These are phyloP conservation scores for Erythrophleum fordii DNA, from an alignment of 306 rosid species.

Conservation along the genomic window DNA sequence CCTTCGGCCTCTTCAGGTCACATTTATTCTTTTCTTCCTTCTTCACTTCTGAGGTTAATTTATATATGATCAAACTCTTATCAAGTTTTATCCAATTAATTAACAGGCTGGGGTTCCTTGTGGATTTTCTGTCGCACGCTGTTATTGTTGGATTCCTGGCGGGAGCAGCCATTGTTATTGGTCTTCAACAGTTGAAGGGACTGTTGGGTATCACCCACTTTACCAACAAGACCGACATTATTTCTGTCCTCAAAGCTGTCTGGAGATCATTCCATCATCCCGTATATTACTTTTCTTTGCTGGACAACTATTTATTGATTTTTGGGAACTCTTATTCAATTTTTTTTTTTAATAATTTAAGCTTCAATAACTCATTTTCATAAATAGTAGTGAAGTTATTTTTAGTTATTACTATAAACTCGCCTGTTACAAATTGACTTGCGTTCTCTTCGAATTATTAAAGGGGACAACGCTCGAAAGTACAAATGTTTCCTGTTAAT, in stretches of 20 bases:
- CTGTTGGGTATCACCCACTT: constrained; percentile 66
- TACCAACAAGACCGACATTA: constrained; percentile 67
- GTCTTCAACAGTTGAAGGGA: constrained; percentile 85
- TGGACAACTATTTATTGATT: too few relatives aligned
- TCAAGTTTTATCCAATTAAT: not conserved
- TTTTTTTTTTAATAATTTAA: not conserved
- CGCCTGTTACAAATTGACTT: too few relatives aligned
- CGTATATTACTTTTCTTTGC: constrained; percentile 39
- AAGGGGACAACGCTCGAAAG: too few relatives aligned
- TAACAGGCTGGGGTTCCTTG: constrained; percentile 71
- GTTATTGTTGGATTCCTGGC: constrained; percentile 72
- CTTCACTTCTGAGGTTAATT: not conserved
- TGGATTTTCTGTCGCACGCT: constrained; percentile 81
- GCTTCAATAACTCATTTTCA: too few relatives aligned
- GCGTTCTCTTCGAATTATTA: too few relatives aligned
- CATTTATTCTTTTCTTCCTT: not conserved
- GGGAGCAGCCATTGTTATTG: constrained; percentile 81
- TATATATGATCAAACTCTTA: too few relatives aligned
- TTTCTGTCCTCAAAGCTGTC: constrained; percentile 67
- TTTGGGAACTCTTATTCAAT: not conserved
- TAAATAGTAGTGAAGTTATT: too few relatives aligned
- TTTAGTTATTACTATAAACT: too few relatives aligned
- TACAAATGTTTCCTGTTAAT: too few relatives aligned
- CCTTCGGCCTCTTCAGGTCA: constrained; percentile 75
- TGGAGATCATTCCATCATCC: constrained; percentile 54